Conservation (phyloP, 306 rosid species). For the Casuarina cunninghamiana region DNA sequence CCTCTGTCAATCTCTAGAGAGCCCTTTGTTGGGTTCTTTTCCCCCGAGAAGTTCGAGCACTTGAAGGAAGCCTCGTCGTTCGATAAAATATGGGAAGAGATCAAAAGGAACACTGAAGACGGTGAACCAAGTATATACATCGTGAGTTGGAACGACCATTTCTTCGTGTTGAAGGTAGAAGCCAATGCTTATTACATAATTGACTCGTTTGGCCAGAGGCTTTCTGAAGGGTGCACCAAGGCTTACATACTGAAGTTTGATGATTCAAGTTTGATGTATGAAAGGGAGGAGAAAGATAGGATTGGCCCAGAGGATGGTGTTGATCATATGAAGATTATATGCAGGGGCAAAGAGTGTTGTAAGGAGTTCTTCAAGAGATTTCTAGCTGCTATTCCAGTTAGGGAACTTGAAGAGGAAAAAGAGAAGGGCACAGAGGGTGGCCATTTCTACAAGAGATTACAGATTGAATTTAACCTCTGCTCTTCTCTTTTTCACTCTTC, state of each 20-base stretch:
- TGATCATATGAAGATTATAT: constrained; percentile 18
- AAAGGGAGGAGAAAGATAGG: constrained; percentile 16
- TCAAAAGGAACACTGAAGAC: constrained; percentile 24
- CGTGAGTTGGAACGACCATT: constrained; percentile 91
- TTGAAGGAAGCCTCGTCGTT: constrained; percentile 75
- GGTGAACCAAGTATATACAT: constrained; percentile 54
- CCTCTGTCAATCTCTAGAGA: constrained; percentile 48
- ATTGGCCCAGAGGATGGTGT: background rate
- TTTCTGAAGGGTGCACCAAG: constrained; percentile 61
- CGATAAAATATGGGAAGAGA: constrained; percentile 66
- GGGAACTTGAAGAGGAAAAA: constrained; percentile 56
- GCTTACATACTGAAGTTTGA: constrained; percentile 71
- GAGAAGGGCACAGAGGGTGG: constrained; percentile 28
- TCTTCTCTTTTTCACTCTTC: constrained; percentile 11
- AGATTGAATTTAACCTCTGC: constrained; percentile 73
- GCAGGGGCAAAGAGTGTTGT: constrained; percentile 78
- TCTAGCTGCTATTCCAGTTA: constrained; percentile 56
- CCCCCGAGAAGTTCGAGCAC: constrained; percentile 66
- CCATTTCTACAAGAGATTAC: constrained; percentile 55
- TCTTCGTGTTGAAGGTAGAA: constrained; percentile 70
- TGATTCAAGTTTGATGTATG: constrained; percentile 48
- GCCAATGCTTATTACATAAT: constrained; percentile 61
- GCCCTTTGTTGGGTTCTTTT: constrained; percentile 72
- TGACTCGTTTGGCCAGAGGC: constrained; percentile 71
- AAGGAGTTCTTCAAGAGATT: constrained; percentile 70